These are phyloP conservation scores for Tagetes patula DNA, from an alignment of 129 eudicot species.

Conservation along the genomic window DNA sequence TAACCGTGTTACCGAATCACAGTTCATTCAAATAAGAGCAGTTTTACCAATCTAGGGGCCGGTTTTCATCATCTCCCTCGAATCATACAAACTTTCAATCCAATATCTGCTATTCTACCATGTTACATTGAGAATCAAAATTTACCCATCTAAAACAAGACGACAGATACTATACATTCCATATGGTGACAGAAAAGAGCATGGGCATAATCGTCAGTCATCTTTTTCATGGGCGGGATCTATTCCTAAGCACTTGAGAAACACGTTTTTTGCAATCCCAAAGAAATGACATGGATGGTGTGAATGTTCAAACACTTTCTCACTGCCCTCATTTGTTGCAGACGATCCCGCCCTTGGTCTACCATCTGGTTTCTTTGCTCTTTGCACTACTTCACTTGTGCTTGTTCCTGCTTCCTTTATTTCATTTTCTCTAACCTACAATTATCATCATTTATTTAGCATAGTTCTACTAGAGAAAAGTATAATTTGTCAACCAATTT, in stretches of 20 bases:
- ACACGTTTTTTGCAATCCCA: slow-evolving; percentile 64
- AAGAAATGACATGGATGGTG: slow-evolving; percentile 63
- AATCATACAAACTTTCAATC: background rate
- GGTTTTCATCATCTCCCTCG: background rate
- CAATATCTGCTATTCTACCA: slow-evolving; percentile 2
- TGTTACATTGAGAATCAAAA: slow-evolving; percentile 16
- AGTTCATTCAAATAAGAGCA: background rate
- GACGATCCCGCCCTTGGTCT: slow-evolving; percentile 35
- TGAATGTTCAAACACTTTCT: slow-evolving; percentile 28
- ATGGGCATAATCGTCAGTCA: slow-evolving; percentile 14
- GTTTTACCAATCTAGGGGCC: background rate
- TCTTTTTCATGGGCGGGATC: slow-evolving; percentile 29
- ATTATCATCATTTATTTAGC: slow-evolving; percentile 1
- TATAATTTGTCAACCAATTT: background rate
- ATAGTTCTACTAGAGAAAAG: background rate
- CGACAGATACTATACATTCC: slow-evolving; percentile 23
- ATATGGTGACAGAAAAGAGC: background rate
- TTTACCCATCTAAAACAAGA: slow-evolving; percentile 18
- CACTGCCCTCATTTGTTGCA: slow-evolving; percentile 23
- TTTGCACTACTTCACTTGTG: slow-evolving; percentile 33
- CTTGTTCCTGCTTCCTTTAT: slow-evolving; percentile 34
- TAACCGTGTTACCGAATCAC: too few species aligned
- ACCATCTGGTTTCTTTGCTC: slow-evolving; percentile 34
- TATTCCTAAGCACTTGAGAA: slow-evolving; percentile 72
- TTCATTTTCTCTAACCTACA: slow-evolving; percentile 47